These are phyloP conservation scores for Aspergillus sp. DNA, from an alignment of 2,329 filamentous ascomycete species.

Conservation along the genomic window DNA sequence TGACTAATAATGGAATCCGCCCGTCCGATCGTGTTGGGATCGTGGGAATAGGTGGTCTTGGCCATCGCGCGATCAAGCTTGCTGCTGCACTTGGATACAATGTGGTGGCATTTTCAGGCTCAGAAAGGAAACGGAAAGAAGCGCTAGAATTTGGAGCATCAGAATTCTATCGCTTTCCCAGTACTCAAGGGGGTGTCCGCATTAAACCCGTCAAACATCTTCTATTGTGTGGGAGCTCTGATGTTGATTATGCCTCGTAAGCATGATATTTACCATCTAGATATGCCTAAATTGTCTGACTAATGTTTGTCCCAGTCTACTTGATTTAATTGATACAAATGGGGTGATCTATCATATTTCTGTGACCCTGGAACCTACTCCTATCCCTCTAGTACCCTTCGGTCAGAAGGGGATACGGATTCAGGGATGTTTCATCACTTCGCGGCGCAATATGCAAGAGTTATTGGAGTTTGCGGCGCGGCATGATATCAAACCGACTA, in stretches of 20 bases:
- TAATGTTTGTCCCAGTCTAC: too few species aligned
- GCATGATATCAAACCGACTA: too few species aligned
- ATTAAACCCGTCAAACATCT: slow-evolving; percentile 19
- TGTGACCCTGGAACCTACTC: too few species aligned
- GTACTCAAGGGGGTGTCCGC: not conserved
- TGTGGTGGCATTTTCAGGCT: slow-evolving; percentile 27
- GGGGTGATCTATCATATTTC: too few species aligned
- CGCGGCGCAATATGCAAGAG: too few species aligned
- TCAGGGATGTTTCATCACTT: too few species aligned
- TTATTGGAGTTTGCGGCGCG: too few species aligned
- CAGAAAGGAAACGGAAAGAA: slow-evolving; percentile 21
- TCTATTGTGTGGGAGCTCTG: slow-evolving; percentile 14
- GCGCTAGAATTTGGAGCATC: slow-evolving; percentile 56
- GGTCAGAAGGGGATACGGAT: too few species aligned
- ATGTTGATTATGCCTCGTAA: slow-evolving; percentile 16
- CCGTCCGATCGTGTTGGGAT: slow-evolving; percentile 69
- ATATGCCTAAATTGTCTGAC: too few species aligned
- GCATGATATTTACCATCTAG: not conserved
- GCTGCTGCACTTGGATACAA: slow-evolving; percentile 68
- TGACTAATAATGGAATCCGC: slow-evolving; percentile 62
- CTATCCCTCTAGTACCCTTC: too few species aligned
- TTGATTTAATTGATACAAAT: too few species aligned
- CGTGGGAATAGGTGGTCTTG: slow-evolving; percentile 69
- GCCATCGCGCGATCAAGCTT: slow-evolving; percentile 69
- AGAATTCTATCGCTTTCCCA: slow-evolving; percentile 55